Percentiles rank a stretch among this genome's conserved stretches.
phyloP scores from a whole-genome alignment of 2,329 filamentous ascomycete genomes.

The Dothideomycetidae sp. region DNA sequence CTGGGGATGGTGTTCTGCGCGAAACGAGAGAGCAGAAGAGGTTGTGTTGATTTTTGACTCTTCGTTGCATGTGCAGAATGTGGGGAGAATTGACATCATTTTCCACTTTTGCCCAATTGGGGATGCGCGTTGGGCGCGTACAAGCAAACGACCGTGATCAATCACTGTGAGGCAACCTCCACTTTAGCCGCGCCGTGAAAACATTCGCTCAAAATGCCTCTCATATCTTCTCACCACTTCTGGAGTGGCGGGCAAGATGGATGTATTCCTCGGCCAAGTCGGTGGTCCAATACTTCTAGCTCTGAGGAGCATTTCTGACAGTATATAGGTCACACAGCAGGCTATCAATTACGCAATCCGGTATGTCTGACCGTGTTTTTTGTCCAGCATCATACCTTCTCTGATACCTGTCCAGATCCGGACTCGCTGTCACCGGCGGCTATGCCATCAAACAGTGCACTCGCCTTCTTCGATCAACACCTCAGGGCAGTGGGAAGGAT shows the following conservation, averaged over 20 bases:
- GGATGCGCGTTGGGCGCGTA: neutral
- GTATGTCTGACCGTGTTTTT: constrained; percentile 15
- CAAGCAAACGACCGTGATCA: neutral
- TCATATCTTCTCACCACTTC: no score
- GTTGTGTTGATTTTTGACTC: no score
- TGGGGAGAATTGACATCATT: no score
- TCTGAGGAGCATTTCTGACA: constrained; percentile 7
- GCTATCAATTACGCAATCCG: constrained; percentile 86
- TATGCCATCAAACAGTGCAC: constrained; percentile 77
- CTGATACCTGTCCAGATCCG: constrained; percentile 38
- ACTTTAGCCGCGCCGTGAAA: no score
- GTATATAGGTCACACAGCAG: constrained; percentile 50
- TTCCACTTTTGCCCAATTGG: neutral
- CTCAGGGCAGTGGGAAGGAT: constrained; percentile 55
- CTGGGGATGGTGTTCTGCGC: no score
- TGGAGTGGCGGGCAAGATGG: constrained; percentile 44
- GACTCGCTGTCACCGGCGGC: constrained; percentile 68
- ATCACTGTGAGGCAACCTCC: no score
- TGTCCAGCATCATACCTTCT: neutral
- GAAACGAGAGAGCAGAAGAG: no score
- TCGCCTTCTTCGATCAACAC: constrained; percentile 50
- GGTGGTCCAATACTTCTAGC: constrained; percentile 6
- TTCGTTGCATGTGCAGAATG: no score
- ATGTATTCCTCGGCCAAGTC: constrained; percentile 50
- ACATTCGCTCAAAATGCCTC: no score